Conservation (phyloP, 495 filamentous ascomycete species). For the Aspergillus conjunctus region DNA sequence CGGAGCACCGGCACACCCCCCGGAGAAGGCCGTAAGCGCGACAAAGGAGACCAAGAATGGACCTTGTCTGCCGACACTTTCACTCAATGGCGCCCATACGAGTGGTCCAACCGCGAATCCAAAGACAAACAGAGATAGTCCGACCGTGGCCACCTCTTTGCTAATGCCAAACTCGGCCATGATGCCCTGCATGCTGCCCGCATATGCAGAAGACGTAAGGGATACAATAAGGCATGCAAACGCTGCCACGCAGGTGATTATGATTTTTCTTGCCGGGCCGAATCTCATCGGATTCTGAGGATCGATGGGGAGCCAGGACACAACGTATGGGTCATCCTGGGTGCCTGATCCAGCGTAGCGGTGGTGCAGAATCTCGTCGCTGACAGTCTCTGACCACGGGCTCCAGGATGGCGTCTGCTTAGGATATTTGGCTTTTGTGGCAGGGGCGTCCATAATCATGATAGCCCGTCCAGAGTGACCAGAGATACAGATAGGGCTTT, state of each 20-base stretch:
- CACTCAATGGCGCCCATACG: conserved; percentile 37
- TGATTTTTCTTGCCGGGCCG: neutral
- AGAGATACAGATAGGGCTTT: neutral
- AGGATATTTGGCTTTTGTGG: neutral
- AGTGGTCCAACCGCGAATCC: conserved; percentile 49
- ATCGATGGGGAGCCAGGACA: conserved; percentile 64
- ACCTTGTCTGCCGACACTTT: conserved; percentile 49
- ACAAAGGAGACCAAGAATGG: conserved; percentile 37
- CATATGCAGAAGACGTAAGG: conserved; percentile 47
- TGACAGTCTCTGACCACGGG: neutral
- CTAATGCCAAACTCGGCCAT: conserved; percentile 43
- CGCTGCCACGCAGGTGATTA: conserved; percentile 22
- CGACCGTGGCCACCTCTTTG: conserved; percentile 43
- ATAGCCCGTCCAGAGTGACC: neutral
- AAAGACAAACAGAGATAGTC: conserved; percentile 50
- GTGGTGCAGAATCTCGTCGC: conserved; percentile 9
- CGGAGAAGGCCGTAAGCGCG: conserved; percentile 57
- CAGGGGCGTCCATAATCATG: neutral
- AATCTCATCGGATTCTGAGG: conserved; percentile 51
- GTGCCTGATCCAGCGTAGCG: conserved; percentile 55
- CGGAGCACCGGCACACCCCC: conserved; percentile 55
- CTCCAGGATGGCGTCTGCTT: neutral
- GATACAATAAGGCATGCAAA: conserved; percentile 5
- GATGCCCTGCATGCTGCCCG: conserved; percentile 37
- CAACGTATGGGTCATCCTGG: conserved; percentile 61